Conservation (phyloP, 306 rosid genomes). For the Vigna trinervia region DNA sequence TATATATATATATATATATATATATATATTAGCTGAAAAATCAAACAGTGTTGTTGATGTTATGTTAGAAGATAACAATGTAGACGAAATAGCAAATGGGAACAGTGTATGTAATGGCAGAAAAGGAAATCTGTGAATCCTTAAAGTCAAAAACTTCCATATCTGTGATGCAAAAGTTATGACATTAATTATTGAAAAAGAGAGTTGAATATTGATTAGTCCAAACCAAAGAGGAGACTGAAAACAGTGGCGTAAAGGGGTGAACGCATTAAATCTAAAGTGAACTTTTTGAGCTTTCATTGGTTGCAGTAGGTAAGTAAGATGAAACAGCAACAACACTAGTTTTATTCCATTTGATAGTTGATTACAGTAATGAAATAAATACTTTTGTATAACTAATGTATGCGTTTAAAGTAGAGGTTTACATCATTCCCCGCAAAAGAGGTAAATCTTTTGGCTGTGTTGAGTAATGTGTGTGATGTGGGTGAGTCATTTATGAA, state of each 20-base stretch:
- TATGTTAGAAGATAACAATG: neutral
- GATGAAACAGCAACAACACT: neutral
- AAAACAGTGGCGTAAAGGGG: neutral
- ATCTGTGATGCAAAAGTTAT: neutral
- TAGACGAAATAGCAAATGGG: neutral
- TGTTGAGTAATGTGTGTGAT: neutral
- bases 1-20: no score
- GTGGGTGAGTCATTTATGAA: neutral
- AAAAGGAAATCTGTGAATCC: slow-evolving; percentile 1
- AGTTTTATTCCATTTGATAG: neutral
- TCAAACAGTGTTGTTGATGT: no score
- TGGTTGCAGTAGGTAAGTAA: neutral
- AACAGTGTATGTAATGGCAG: no score
- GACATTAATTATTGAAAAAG: slow-evolving; percentile 20
- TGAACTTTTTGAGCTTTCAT: neutral
- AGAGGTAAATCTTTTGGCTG: neutral
- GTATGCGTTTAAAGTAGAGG: neutral
- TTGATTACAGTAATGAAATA: neutral
- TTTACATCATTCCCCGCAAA: neutral
- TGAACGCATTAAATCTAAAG: slow-evolving; percentile 7
- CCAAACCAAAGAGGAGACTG: slow-evolving; percentile 3
- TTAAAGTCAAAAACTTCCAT: neutral
- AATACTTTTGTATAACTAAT: neutral
- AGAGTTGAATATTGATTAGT: neutral
- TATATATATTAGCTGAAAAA: no score